Evolutionary conservation across 2,329 filamentous ascomycete species (phyloP).

Genomic region (Ophiostoma sp.): DNA sequence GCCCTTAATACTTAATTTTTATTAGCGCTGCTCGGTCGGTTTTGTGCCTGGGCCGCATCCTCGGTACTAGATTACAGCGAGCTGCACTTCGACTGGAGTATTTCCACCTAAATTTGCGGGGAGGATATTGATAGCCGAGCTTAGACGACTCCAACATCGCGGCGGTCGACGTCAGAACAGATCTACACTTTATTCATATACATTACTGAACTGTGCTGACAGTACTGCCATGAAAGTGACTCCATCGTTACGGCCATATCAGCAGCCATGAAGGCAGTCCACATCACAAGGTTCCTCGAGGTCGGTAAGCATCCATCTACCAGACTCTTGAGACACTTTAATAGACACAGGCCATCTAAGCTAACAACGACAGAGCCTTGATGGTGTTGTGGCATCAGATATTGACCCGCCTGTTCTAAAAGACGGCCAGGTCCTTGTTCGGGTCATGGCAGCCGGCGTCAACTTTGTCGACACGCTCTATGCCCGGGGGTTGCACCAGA

Average conservation of each 20-base stretch:
- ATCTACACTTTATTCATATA: too few species aligned
- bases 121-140: slow-evolving; percentile 15
- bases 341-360: not conserved
- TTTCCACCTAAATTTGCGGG: slow-evolving; percentile 15
- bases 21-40: not conserved
- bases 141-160: not conserved
- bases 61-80: slow-evolving; percentile 14
- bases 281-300: not conserved
- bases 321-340: not conserved
- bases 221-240: not conserved
- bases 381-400: not conserved
- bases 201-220: not conserved
- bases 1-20: too few species aligned
- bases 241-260: too few species aligned
- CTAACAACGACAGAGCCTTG: not conserved
- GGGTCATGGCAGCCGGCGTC: slow-evolving; percentile 49
- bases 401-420: not conserved
- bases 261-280: not conserved
- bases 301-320: not conserved
- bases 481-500: slow-evolving; percentile 53
- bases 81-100: not conserved
- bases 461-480: slow-evolving; percentile 59
- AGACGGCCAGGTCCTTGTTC: not conserved
- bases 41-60: not conserved
- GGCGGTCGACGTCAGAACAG: too few species aligned